Evolutionary conservation across 2,329 filamentous ascomycete genomes (phyloP).

Genomic region (Sordariomycetes sp.): DNA sequence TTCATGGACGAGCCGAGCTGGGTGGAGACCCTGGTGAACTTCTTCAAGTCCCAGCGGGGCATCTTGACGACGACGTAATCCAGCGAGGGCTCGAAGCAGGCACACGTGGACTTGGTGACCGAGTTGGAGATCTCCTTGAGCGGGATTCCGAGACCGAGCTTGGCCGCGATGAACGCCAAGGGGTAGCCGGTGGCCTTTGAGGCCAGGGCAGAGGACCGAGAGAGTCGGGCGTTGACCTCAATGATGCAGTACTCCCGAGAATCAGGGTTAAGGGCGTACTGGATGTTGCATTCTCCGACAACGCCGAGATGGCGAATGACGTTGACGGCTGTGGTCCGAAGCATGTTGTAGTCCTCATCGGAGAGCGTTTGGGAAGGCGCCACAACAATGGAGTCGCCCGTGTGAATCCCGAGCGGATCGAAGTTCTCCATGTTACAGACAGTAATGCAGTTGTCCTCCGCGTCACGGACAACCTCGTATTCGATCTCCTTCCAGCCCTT

Average conservation of each 20-base stretch:
- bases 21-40: constrained; percentile 94
- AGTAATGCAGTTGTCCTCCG: constrained; percentile 95
- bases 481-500: constrained; percentile 99
- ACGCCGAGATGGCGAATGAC: constrained; percentile 95
- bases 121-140: constrained; percentile 95
- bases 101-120: constrained; percentile 89
- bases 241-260: constrained; percentile 98
- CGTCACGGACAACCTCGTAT: constrained; percentile 95
- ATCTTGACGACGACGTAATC: constrained; percentile 99
- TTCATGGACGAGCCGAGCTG: constrained; percentile 98
- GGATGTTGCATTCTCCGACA: constrained; percentile 97
- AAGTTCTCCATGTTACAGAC: constrained; percentile 99
- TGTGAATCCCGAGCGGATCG: constrained; percentile 94
- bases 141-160: constrained; percentile 88
- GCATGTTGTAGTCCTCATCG: constrained; percentile 98
- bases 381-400: constrained; percentile 95
- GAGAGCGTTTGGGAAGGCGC: constrained; percentile 94
- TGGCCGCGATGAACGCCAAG: constrained; percentile 90
- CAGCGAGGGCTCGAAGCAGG: constrained; percentile 95
- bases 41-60: constrained; percentile 97
- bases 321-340: constrained; percentile 91
- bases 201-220: constrained; percentile 85
- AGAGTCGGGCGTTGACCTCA: constrained; percentile 94
- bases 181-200: constrained; percentile 97
- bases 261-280: constrained; percentile 93